Conservation (phyloP, 768 basidiomycete species). For the Suillus clintonianus region DNA sequence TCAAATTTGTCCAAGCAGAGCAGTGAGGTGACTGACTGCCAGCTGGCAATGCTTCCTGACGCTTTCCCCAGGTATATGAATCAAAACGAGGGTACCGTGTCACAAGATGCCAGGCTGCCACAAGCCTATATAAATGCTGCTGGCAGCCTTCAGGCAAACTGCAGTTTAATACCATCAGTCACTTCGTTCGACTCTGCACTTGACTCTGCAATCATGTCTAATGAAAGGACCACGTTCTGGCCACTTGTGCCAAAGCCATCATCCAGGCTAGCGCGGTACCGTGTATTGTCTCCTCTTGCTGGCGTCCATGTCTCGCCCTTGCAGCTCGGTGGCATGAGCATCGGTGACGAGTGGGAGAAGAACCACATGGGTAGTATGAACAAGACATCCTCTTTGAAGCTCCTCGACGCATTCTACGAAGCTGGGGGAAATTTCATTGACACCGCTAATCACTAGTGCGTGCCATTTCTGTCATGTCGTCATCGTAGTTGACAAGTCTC, state of each 20-base stretch:
- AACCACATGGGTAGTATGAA: conserved; percentile 41
- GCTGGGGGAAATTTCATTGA: conserved; percentile 53
- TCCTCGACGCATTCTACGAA: conserved; percentile 47
- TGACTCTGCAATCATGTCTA: not conserved
- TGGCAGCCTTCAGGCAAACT: not conserved
- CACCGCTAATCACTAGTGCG: conserved; percentile 48
- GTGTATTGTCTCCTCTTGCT: conserved; percentile 39
- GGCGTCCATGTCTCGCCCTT: conserved; percentile 53
- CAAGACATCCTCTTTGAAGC: conserved; percentile 44
- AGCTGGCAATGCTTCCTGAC: no score
- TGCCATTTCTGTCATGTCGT: not conserved
- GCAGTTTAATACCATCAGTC: not conserved
- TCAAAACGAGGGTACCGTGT: no score
- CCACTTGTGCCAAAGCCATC: conserved; percentile 24
- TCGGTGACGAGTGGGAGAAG: conserved; percentile 45
- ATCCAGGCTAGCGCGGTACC: conserved; percentile 39
- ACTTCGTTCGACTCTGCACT: no score
- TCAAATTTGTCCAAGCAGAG: no score
- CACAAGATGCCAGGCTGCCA: not conserved
- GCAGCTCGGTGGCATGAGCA: conserved; percentile 50
- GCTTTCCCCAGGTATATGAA: no score
- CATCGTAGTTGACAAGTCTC: not conserved
- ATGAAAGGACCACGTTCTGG: not conserved
- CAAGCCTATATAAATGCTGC: not conserved
- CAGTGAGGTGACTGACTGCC: no score